Conservation (phyloP, 257 asterid species). For the Solanum lycopersicoides region DNA sequence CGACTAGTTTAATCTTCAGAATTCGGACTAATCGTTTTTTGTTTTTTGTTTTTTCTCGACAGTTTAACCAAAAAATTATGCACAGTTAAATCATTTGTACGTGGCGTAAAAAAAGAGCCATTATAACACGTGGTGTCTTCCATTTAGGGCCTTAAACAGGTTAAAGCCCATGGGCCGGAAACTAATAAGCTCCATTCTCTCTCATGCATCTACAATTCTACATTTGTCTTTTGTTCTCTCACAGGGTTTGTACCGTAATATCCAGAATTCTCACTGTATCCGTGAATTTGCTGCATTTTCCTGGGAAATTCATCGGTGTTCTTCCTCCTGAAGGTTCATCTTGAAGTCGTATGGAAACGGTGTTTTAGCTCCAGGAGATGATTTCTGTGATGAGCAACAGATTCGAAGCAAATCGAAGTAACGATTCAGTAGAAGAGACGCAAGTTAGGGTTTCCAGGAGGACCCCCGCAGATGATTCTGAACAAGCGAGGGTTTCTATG, state of each 20-base stretch:
- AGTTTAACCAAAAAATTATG: background rate
- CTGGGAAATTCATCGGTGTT: background rate
- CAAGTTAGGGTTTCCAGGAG: background rate
- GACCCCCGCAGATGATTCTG: slow-evolving; percentile 1
- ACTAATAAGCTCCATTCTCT: background rate
- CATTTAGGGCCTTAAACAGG: background rate
- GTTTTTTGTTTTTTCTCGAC: too few species aligned
- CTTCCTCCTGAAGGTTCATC: background rate
- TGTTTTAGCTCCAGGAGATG: slow-evolving; percentile 1
- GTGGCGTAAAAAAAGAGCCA: background rate
- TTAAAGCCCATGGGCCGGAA: background rate
- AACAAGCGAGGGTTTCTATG: slow-evolving; percentile 10
- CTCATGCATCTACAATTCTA: background rate
- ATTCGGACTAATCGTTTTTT: too few species aligned
- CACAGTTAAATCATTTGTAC: background rate
- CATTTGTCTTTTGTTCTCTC: background rate
- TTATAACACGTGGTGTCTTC: background rate
- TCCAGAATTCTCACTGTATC: background rate
- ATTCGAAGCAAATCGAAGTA: slow-evolving; percentile 10
- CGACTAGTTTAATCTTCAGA: too few species aligned
- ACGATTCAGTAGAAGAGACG: background rate
- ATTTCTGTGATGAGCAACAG: slow-evolving; percentile 22
- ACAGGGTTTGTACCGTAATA: slow-evolving; percentile 9
- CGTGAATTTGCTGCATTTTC: background rate
- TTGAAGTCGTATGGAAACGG: background rate